Base-by-base conservation (phyloP, 2,329 filamentous ascomycete genomes). In the Botrytis fabae region DNA sequence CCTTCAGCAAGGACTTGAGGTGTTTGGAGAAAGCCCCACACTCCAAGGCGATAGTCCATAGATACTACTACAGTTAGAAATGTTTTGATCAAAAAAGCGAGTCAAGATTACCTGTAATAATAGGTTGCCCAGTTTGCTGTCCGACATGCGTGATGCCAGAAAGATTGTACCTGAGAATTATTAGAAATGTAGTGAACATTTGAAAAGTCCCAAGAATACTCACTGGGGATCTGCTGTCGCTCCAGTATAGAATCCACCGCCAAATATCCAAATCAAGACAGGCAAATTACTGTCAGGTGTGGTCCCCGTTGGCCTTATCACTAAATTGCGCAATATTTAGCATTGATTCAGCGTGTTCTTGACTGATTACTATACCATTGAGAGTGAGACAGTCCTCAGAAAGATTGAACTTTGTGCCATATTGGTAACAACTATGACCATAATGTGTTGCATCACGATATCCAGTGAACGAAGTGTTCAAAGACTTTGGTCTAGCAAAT, bases 1-100 rank as follows among this genome's bases (percentile, higher is more conserved):
- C 87, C 78, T 73, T 87, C 76, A 16, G 81, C 81, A 2, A 85
- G 83, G 20, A 88, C 83, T 73, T 87, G 76, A 12, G 82, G 81
- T 89, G 87, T 89, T 40, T 87, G 85, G 61, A 93, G 81, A 81
- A 94, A 94, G 0, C 92, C 92, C 78, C 93, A 83, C 2, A 88
- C 86, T 2, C 89, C 88, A 51, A 92, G 85, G 6, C 91, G 85
- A 80, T 92, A 89, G 80, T 87, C 87, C 78, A 90, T 85, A 78
- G 85, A 87, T 61, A 90, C 72, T 82, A 57, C 18, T 35, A 20
- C 65, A 22, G n/a, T 73, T 42, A 74, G 46, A 42, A 6, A 28
- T 48, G 7, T 20, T 10, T 12, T 12, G 7, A 4, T 12, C n/a
- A 62, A 32, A 38, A 25, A 51, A 60, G 66, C 20, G n/a, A 35